Evolutionary conservation across 352 stramenopile species (phyloP).

Genomic region (Plasmopara halstedii): DNA sequence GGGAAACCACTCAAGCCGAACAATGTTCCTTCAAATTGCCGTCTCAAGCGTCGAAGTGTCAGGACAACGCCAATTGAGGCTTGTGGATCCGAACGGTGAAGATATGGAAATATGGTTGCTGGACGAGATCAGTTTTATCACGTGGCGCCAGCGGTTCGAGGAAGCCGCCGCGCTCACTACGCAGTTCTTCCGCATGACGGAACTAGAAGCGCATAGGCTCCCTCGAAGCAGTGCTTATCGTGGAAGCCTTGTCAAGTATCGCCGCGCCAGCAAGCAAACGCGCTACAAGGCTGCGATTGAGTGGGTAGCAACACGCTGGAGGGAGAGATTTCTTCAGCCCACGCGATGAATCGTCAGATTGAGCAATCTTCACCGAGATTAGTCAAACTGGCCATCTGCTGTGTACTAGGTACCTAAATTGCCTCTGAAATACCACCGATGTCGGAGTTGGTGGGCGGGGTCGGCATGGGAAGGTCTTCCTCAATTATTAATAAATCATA

Average conservation of each 20-base stretch:
- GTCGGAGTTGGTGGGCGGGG: too few relatives aligned
- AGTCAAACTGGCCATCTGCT: background rate
- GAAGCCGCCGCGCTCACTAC: conserved; percentile 50
- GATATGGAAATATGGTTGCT: conserved; percentile 70
- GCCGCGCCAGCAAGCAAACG: conserved; percentile 38
- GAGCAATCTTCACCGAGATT: too few relatives aligned
- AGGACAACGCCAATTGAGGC: conserved; percentile 48
- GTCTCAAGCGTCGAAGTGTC: conserved; percentile 61
- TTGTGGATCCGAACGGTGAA: conserved; percentile 71
- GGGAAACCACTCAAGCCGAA: conserved; percentile 40
- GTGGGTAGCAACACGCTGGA: conserved; percentile 35
- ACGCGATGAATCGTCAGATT: conserved; percentile 5
- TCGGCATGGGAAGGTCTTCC: background rate
- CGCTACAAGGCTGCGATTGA: conserved; percentile 39
- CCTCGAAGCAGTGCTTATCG: conserved; percentile 56
- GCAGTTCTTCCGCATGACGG: conserved; percentile 55
- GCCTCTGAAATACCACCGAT: too few relatives aligned
- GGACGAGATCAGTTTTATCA: conserved; percentile 37
- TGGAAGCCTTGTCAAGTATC: conserved; percentile 60
- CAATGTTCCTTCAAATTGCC: conserved; percentile 69
- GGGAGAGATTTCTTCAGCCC: conserved; percentile 19
- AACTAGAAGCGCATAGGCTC: conserved; percentile 45
- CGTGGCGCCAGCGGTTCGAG: conserved; percentile 50
- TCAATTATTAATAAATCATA: background rate
- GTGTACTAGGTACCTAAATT: background rate